Conservation (phyloP, 306 rosid genomes). For the Sphenostylis stenocarpa region DNA sequence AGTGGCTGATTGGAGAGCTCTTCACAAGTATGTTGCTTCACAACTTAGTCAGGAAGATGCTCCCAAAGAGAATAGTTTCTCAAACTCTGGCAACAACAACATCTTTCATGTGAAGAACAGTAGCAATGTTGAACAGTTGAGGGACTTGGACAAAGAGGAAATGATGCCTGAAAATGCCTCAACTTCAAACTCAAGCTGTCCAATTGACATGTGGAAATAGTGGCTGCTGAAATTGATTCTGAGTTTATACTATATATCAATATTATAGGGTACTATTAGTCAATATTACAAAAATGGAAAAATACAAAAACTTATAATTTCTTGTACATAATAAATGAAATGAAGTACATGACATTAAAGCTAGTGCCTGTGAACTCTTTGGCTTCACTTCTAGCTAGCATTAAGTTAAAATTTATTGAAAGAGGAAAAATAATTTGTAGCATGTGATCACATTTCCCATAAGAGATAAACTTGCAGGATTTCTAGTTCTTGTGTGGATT, state of each 20-base stretch:
- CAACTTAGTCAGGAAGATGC: slow-evolving; percentile 75
- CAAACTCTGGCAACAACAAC: slow-evolving; percentile 6
- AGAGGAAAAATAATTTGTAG: neutral
- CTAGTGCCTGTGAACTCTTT: slow-evolving; percentile 1
- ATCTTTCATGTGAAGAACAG: slow-evolving; percentile 31
- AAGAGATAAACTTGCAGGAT: neutral
- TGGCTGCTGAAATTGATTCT: neutral
- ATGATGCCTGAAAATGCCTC: slow-evolving; percentile 39
- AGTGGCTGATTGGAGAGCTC: slow-evolving; percentile 81
- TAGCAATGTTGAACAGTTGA: neutral
- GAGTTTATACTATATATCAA: neutral
- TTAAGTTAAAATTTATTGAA: neutral
- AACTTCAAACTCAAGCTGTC: slow-evolving; percentile 56
- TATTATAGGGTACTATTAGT: neutral
- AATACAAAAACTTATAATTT: neutral
- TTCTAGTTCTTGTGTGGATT: slow-evolving; percentile 2
- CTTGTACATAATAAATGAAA: slow-evolving; percentile 15
- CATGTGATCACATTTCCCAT: neutral
- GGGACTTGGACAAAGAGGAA: slow-evolving; percentile 46
- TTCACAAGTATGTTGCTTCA: slow-evolving; percentile 94
- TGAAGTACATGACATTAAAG: slow-evolving; percentile 5
- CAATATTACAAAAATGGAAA: neutral
- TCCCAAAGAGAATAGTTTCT: slow-evolving; percentile 42
- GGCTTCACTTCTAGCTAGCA: slow-evolving; percentile 16
- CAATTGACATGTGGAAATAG: slow-evolving; percentile 69